Evolutionary conservation across 495 filamentous ascomycete genomes (phyloP).

Genomic region (Neurospora tetrasperma): DNA sequence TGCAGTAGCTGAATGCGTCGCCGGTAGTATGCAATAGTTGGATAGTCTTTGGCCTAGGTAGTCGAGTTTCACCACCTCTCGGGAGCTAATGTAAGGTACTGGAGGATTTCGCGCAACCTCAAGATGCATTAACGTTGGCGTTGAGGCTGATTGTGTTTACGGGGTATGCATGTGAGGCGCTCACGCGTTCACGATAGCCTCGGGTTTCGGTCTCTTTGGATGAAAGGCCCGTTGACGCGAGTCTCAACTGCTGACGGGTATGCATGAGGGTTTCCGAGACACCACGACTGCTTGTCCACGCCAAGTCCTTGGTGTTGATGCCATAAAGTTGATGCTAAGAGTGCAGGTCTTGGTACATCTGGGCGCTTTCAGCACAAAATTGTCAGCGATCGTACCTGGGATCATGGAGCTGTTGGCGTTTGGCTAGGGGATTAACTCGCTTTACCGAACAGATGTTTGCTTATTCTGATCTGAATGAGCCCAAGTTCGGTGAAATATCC

Average conservation of each 20-base stretch:
- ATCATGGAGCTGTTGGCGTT: neutral
- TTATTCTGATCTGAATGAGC: too few relatives aligned
- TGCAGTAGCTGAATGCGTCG: neutral
- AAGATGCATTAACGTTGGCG: neutral
- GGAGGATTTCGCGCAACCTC: neutral
- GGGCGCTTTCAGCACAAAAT: neutral
- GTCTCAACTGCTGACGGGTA: neutral
- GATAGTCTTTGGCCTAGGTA: neutral
- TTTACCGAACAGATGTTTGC: too few relatives aligned
- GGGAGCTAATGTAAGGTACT: neutral
- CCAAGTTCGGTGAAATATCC: too few relatives aligned
- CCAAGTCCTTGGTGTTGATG: neutral
- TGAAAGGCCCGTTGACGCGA: neutral
- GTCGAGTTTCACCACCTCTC: neutral
- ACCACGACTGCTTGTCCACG: neutral
- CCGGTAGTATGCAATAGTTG: neutral
- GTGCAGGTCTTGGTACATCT: neutral
- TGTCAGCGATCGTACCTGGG: neutral
- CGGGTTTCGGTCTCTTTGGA: neutral
- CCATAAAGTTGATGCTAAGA: neutral
- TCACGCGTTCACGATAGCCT: neutral
- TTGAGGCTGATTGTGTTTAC: neutral
- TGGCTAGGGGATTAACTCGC: too few relatives aligned
- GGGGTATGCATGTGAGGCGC: neutral
- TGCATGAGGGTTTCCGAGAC: neutral